Evolutionary conservation across 106 monocot species (phyloP), one percentile per base, ranked within the genome.

Genomic region (Phalaenopsis equestris): DNA sequence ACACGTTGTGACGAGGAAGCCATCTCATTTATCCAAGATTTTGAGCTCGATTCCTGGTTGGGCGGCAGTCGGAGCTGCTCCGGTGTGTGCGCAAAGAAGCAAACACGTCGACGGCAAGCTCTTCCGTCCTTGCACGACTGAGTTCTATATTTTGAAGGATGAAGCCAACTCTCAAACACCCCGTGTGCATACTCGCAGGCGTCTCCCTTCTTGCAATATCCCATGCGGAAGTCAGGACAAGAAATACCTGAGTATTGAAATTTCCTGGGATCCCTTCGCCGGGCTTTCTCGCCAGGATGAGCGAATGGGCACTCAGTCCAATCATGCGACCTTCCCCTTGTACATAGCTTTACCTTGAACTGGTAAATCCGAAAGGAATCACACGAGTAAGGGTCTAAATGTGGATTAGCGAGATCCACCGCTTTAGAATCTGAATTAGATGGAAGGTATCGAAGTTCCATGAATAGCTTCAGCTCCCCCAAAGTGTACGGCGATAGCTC

Each of bases 91-190:
- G 90, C 90, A 61, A 90, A 82, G 82, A 82, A 82, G 65, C 82
- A 76, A 5, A 82, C 76, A 6, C 76, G 75, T 2, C 82, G 76
- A 4, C 23, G 30, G 64, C 82, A 76, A 16, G 42, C 42, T 3
- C n/a, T 67, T 1, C 79, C 79, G 42, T 67, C 79, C 67, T 79
- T 67, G 67, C 79, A 79, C 3, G 45, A 9, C 43, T 46, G 64
- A 19, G 79, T 79, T 39, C 79, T 67, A 43, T 79, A 79, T 48
- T 92, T 73, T 19, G 88, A 82, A 16, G 94, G 92, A 78, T 95
- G 92, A 17, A 95, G 86, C 94, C 94, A 95, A 73, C 90, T 90
- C 90, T 95, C 94, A 83, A 95, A 95, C 4, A 95, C 94, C 12
- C 94, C 94, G 55, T 95, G 94, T 0, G 94, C 85, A 65, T 46